A percentile compares a stretch with the other conserved stretches of the same genome.
Conservation (phyloP, 208 protist genomes). For the Angomonas deanei region DNA sequence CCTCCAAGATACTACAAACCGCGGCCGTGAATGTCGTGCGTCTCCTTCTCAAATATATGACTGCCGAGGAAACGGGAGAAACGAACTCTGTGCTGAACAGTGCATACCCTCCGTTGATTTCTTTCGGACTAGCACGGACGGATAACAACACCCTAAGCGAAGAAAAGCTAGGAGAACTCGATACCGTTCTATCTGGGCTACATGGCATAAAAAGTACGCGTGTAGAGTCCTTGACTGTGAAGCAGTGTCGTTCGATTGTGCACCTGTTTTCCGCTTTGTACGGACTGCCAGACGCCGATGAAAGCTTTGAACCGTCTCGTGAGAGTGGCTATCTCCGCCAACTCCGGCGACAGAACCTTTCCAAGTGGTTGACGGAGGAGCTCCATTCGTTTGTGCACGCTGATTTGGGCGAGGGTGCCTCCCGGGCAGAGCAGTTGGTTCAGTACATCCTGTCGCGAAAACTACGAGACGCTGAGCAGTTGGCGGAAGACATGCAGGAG, state of each 20-base stretch:
- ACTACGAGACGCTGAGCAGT: slow-evolving; percentile 46
- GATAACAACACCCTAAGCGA: slow-evolving; percentile 38
- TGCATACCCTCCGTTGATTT: slow-evolving; percentile 13
- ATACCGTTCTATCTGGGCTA: not conserved
- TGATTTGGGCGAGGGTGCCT: not conserved
- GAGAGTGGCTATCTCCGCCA: slow-evolving; percentile 71
- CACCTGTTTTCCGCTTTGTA: slow-evolving; percentile 76
- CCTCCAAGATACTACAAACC: slow-evolving; percentile 34
- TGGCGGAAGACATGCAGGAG: slow-evolving; percentile 34
- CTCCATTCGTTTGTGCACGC: slow-evolving; percentile 32
- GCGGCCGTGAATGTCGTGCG: slow-evolving; percentile 55
- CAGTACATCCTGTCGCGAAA: slow-evolving; percentile 76
- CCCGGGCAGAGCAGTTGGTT: slow-evolving; percentile 50
- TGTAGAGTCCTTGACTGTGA: slow-evolving; percentile 37
- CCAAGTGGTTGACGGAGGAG: slow-evolving; percentile 63
- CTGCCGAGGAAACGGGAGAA: not conserved
- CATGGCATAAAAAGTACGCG: slow-evolving; percentile 13
- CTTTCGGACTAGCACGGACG: slow-evolving; percentile 15
- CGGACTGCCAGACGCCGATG: slow-evolving; percentile 66
- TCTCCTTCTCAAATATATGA: slow-evolving; percentile 19
- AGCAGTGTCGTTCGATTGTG: slow-evolving; percentile 55
- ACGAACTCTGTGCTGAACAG: not conserved
- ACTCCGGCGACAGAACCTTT: slow-evolving; percentile 69
- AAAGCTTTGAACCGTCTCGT: slow-evolving; percentile 54
- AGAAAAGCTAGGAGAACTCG: slow-evolving; percentile 50